Conservation (phyloP, 345 rosid genomes). For the Dimocarpus longan region DNA sequence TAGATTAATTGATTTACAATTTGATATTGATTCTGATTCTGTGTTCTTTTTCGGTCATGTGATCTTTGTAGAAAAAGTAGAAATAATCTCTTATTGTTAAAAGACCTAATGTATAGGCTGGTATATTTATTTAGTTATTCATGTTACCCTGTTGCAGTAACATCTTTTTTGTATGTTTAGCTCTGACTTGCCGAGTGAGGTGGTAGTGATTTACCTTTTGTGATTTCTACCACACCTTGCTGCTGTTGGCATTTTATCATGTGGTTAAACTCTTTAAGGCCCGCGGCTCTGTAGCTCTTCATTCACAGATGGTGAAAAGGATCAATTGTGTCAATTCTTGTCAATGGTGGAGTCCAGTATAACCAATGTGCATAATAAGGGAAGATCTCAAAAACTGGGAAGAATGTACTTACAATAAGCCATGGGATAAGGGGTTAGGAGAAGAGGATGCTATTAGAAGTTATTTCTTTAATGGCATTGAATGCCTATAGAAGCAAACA, state of each 20-base stretch:
- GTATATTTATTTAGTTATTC: neutral
- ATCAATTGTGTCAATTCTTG: neutral
- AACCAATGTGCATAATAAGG: neutral
- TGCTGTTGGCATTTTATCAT: neutral
- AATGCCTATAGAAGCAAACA: neutral
- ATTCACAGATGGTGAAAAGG: neutral
- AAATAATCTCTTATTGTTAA: neutral
- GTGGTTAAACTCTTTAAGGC: no score
- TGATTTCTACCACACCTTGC: neutral
- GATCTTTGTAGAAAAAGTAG: neutral
- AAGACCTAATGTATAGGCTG: neutral
- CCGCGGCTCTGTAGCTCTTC: neutral
- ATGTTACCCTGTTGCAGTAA: neutral
- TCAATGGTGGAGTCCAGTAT: slow-evolving; percentile 6
- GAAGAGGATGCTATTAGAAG: neutral
- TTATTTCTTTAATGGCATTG: neutral
- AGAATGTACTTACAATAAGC: neutral
- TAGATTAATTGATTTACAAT: neutral
- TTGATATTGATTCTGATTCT: neutral
- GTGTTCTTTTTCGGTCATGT: neutral
- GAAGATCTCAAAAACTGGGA: neutral
- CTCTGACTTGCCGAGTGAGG: neutral
- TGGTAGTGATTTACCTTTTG: neutral
- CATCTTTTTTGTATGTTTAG: neutral
- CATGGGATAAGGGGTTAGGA: neutral